Evolutionary conservation across 2,329 filamentous ascomycete species (phyloP).

Genomic region (Mycosphaerella sp.): DNA sequence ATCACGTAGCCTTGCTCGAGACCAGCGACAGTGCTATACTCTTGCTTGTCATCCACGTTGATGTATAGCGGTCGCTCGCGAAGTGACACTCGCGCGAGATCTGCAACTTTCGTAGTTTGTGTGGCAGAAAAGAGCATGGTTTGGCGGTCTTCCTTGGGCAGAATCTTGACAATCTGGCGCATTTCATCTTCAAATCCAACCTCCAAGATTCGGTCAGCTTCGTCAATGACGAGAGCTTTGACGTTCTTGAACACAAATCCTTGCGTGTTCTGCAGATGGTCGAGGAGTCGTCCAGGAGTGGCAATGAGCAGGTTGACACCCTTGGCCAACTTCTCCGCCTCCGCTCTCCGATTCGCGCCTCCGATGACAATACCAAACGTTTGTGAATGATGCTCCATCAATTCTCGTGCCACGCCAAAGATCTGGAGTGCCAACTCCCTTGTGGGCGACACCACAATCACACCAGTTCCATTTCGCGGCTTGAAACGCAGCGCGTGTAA

Average conservation of each 20-base stretch:
- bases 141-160: conserved; percentile 79
- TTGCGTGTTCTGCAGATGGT: conserved; percentile 88
- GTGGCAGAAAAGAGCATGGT: conserved; percentile 99
- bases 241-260: conserved; percentile 89
- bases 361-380: conserved; percentile 96
- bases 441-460: conserved; percentile 87
- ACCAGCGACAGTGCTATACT: conserved; percentile 86
- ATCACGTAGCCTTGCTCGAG: conserved; percentile 94
- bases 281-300: conserved; percentile 83
- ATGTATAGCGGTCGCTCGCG: conserved; percentile 89
- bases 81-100: conserved; percentile 88
- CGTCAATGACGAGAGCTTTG: conserved; percentile 87
- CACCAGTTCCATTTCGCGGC: conserved; percentile 84
- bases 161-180: conserved; percentile 89
- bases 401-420: conserved; percentile 86
- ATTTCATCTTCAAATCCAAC: conserved; percentile 99
- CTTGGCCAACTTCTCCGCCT: conserved; percentile 89
- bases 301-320: conserved; percentile 93
- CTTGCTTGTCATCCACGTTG: conserved; percentile 86
- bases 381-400: conserved; percentile 89
- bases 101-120: conserved; percentile 97
- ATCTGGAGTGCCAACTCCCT: conserved; percentile 93
- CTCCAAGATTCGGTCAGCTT: conserved; percentile 93
- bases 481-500: conserved; percentile 86
- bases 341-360: conserved; percentile 81